Evolutionary conservation across 164 flowering plant species (phyloP).

Genomic region (grape (Vitis vinifera)): ASM3070453v1 NC_081821.1:9236501-9237000

Average conservation of each 20-base stretch:
- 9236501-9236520: constrained; percentile 45
- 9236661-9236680: constrained; percentile 54
- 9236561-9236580: constrained; percentile 79
- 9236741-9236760: constrained; percentile 48
- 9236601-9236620: constrained; percentile 63
- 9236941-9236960: constrained; percentile 69
- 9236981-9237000: constrained; percentile 74
- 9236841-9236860: constrained; percentile 10
- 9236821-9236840: constrained; percentile 29
- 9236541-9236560: constrained; percentile 96
- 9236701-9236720: constrained; percentile 59
- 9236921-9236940: constrained; percentile 75
- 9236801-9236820: constrained; percentile 28
- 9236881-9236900: constrained; percentile 38
- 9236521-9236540: constrained; percentile 88
- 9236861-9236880: constrained; percentile 30
- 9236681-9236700: constrained; percentile 45
- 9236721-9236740: constrained; percentile 36
- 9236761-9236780: constrained; percentile 48
- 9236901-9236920: constrained; percentile 84
- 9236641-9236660: constrained; percentile 54
- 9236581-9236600: constrained; percentile 66
- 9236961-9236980: constrained; percentile 50
- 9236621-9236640: constrained; percentile 51
- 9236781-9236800: constrained; percentile 39